Conservation (phyloP, 2,329 filamentous ascomycete genomes). For the Claviceps purpurea region DNA sequence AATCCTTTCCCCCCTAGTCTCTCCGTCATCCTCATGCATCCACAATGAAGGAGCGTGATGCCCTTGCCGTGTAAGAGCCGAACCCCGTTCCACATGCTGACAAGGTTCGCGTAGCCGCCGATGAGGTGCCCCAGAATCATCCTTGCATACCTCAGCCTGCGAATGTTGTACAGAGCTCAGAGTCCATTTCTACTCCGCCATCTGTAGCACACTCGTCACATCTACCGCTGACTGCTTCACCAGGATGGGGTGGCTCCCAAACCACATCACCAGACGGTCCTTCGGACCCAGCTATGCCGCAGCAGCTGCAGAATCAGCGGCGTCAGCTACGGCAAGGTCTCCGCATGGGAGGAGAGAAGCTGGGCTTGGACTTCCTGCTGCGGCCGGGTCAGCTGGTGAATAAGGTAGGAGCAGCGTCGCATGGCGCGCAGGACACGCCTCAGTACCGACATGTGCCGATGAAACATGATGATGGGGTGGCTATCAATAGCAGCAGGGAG, state of each 20-base stretch:
- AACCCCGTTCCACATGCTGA: background rate
- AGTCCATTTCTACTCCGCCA: background rate
- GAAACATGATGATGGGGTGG: constrained; percentile 38
- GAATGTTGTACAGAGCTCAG: background rate
- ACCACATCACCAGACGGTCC: background rate
- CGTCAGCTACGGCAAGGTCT: constrained; percentile 40
- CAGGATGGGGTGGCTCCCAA: background rate
- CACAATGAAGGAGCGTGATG: too few species aligned
- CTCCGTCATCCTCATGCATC: background rate
- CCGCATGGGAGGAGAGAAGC: constrained; percentile 49
- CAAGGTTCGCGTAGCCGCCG: background rate
- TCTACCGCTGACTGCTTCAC: background rate
- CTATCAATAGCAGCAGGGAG: constrained; percentile 6
- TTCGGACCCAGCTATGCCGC: constrained; percentile 7
- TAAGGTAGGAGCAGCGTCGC: constrained; percentile 36
- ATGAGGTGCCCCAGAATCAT: background rate
- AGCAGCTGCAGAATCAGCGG: constrained; percentile 32
- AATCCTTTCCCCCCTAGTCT: background rate
- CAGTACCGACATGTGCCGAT: constrained; percentile 32
- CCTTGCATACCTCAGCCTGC: background rate
- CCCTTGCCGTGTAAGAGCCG: background rate
- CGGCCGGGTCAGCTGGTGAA: constrained; percentile 28
- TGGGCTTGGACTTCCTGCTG: constrained; percentile 62
- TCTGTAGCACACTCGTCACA: background rate
- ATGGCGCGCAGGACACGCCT: constrained; percentile 32